Base-by-base conservation (phyloP, 257 asterid species). In the Striga asiatica region DNA sequence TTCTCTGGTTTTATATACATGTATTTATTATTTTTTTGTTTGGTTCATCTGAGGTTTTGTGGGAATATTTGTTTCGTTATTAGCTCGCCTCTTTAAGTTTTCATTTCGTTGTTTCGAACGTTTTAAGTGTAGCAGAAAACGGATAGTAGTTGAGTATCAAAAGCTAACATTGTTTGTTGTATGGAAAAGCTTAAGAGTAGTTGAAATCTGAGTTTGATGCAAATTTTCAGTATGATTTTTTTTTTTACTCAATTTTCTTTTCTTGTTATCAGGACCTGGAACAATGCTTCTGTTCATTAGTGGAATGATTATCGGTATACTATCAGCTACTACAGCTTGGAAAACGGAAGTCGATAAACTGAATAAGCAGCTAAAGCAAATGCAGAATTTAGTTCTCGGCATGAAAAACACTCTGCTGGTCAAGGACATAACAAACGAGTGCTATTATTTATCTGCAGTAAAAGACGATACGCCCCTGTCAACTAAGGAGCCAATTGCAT, bases 261-360 rank as follows among this genome's bases (percentile, higher is more conserved):
- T n/a, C 9, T 31, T 67, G 57, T 56, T 49, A 45, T 8, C 78
- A 83, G 93, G 71, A 39, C 61, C 65, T n/a, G 72, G 69, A 18
- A 61, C 42, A 11, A 45, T 76, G 81, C 71, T 68, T 28, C 63
- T 77, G 49, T 79, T 83, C 64, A 38, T 75, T 5, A 64, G 74
- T 14, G 96, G 93, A 58, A 69, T 87, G 68, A 66, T 71, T 11
- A 32, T 78, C 54, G 96, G 94, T 31, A 77, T 81, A 56, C 16
- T 74, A n/a, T 67, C 83, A 18, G 69, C 76, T 38, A 58, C 64
- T 0, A 50, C 53, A 16, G 55, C 76, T 35, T 62, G 76, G 66
- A 78, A 66, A 60, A 72, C 31, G 6, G 81, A 77, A 68, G 65
- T 71, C 29, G 78, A 78, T 34, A 39, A 54, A 66, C 14, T 81